Percentiles rank a stretch among this genome's conserved stretches.
Evolutionary conservation across 257 asterid species (phyloP).

Genomic region (Plectranthus barbatus): DNA sequence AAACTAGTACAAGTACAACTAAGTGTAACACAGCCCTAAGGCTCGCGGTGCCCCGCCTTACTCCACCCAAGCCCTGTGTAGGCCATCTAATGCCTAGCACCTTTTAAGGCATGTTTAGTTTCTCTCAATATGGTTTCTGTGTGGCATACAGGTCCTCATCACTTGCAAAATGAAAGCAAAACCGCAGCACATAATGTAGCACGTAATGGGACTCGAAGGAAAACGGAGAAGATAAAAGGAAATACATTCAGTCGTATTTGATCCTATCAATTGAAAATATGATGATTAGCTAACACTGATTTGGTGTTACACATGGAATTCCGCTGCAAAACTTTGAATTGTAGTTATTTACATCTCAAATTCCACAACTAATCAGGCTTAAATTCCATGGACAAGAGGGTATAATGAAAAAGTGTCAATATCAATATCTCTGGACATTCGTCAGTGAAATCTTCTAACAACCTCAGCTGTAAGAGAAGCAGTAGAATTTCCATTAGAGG

Average conservation of each 20-base stretch:
- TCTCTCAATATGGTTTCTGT: no score
- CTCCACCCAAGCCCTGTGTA: no score
- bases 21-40: no score
- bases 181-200: background rate
- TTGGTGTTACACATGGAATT: background rate
- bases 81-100: no score
- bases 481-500: background rate
- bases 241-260: background rate
- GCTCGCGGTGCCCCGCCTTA: no score
- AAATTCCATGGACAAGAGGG: background rate
- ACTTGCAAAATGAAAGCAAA: background rate
- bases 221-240: no score
- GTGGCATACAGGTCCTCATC: background rate
- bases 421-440: background rate
- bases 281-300: no score
- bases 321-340: background rate
- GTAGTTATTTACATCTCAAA: slow-evolving; percentile 4
- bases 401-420: background rate
- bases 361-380: background rate
- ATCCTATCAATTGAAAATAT: background rate
- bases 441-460: background rate
- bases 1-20: no score
- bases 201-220: background rate
- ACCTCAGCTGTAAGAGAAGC: background rate
- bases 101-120: no score